Percentiles rank a stretch among this genome's conserved stretches.
phyloP scores from a whole-genome alignment of 306 rosid genomes.

The Quercus berberidifolia region DNA sequence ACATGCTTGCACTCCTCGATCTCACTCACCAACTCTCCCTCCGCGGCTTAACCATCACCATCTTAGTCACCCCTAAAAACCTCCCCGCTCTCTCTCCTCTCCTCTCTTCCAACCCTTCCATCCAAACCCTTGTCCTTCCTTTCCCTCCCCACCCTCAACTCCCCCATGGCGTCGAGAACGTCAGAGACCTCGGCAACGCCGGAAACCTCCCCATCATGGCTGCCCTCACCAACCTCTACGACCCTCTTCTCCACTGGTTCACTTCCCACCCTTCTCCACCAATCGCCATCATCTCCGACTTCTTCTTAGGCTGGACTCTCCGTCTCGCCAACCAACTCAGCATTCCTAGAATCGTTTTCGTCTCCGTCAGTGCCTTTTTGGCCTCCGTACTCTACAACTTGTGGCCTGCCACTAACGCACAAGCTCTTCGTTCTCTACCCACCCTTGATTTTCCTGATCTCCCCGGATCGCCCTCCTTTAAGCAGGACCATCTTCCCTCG shows the following conservation, averaged over 20 bases:
- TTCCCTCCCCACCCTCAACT: conserved; percentile 63
- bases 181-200: conserved; percentile 48
- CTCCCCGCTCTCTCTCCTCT: conserved; percentile 40
- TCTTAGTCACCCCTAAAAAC: conserved; percentile 64
- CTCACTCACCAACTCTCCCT: conserved; percentile 49
- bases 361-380: conserved; percentile 11
- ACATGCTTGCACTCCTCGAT: conserved; percentile 55
- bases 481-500: conserved; percentile 46
- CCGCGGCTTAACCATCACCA: conserved; percentile 34
- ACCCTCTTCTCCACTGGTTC: conserved; percentile 41
- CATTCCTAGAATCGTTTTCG: conserved; percentile 35
- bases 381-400: conserved; percentile 10
- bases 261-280: conserved; percentile 47
- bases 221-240: conserved; percentile 32
- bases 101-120: conserved; percentile 47
- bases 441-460: conserved; percentile 18
- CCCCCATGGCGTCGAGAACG: conserved; percentile 43
- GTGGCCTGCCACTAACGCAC: conserved; percentile 1
- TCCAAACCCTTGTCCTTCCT: conserved; percentile 49
- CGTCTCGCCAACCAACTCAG: conserved; percentile 24
- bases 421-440: neutral
- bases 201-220: conserved; percentile 40
- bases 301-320: conserved; percentile 52
- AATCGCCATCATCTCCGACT: conserved; percentile 47
- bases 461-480: conserved; percentile 41